Conservation (phyloP, 805 yeast species). For the Candida suzukii region DNA sequence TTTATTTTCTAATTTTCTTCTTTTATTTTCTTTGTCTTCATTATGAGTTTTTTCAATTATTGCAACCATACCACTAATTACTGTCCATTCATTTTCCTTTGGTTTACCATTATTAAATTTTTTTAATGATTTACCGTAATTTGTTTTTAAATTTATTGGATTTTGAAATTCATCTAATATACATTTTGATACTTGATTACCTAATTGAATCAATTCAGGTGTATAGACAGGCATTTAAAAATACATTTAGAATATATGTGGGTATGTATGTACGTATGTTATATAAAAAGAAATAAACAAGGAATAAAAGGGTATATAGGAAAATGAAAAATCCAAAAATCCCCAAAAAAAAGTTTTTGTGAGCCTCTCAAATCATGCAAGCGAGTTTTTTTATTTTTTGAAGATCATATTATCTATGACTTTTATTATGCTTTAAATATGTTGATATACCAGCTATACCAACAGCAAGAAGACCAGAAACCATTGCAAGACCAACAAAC, state of each 20-base stretch:
- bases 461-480: slow-evolving; percentile 79
- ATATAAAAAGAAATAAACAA: too few species aligned
- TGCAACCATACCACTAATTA: slow-evolving; percentile 66
- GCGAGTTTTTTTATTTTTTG: too few species aligned
- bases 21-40: slow-evolving; percentile 2
- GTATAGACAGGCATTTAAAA: background rate
- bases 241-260: too few species aligned
- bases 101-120: slow-evolving; percentile 32
- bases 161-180: slow-evolving; percentile 9
- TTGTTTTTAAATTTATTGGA: slow-evolving; percentile 4
- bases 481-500: slow-evolving; percentile 77
- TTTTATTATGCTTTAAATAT: background rate
- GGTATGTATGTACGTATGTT: too few species aligned
- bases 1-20: slow-evolving; percentile 3
- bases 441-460: slow-evolving; percentile 53
- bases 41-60: slow-evolving; percentile 6
- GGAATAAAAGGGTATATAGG: too few species aligned
- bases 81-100: slow-evolving; percentile 81
- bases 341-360: too few species aligned
- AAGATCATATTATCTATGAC: too few species aligned
- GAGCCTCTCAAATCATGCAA: too few species aligned
- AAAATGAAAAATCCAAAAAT: too few species aligned
- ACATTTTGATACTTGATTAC: slow-evolving; percentile 8
- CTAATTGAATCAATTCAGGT: slow-evolving; percentile 3
- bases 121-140: slow-evolving; percentile 5